A percentile compares a stretch with the other conserved stretches of the same genome.
Evolutionary conservation across 495 filamentous ascomycete genomes (phyloP).

Genomic region (Pyronema domesticum): DNA sequence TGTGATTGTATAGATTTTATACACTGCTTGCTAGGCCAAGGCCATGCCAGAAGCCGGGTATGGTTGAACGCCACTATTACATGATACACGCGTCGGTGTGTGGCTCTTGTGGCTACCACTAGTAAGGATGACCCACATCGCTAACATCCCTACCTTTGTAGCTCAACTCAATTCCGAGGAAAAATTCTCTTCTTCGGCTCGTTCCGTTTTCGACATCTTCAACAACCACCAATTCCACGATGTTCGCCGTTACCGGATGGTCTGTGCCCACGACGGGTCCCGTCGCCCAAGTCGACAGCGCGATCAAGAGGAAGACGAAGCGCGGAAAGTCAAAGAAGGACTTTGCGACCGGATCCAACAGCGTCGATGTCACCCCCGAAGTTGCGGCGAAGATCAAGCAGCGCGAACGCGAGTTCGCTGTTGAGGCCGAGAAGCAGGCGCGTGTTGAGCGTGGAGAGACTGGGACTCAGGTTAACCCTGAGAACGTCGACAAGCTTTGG

Average conservation of each 20-base stretch:
- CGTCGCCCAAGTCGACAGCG: constrained; percentile 43
- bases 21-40: no score
- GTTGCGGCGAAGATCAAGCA: constrained; percentile 1
- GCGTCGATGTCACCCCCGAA: constrained; percentile 17
- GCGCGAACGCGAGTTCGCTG: neutral
- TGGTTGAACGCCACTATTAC: no score
- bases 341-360: constrained; percentile 13
- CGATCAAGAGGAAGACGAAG: constrained; percentile 14
- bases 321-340: constrained; percentile 38
- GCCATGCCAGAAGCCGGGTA: no score
- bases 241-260: constrained; percentile 94
- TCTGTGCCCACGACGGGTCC: constrained; percentile 51
- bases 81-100: no score
- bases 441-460: constrained; percentile 2
- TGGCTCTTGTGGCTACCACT: no score
- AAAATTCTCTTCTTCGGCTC: no score
- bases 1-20: no score
- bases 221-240: constrained; percentile 25
- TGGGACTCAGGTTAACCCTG: constrained; percentile 38
- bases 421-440: constrained; percentile 20
- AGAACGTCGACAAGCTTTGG: constrained; percentile 61
- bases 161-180: no score
- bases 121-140: no score
- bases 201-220: no score
- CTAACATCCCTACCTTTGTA: no score